phyloP scores from a whole-genome alignment of 2,329 filamentous ascomycete genomes.

The Fusarium redolens region DNA sequence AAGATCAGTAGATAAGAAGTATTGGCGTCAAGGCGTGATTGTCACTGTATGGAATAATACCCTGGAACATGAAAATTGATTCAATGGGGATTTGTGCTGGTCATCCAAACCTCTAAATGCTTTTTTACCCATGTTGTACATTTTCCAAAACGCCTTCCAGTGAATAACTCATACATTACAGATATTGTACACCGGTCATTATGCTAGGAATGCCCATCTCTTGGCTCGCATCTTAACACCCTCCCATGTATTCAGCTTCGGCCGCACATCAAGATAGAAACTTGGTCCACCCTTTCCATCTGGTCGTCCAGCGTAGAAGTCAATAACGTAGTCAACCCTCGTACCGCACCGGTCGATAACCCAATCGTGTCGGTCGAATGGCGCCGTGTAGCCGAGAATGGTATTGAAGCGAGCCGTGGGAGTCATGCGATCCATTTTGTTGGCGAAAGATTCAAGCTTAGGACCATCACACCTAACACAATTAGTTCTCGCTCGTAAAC shows the following conservation, averaged over 20 bases:
- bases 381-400: constrained; percentile 85
- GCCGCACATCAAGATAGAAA: constrained; percentile 75
- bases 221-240: constrained; percentile 73
- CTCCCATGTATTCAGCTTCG: constrained; percentile 76
- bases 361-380: constrained; percentile 98
- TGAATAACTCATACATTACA: constrained; percentile 38
- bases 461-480: constrained; percentile 73
- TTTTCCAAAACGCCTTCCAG: constrained; percentile 41
- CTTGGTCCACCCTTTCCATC: constrained; percentile 58
- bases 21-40: background rate
- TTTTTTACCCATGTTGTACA: constrained; percentile 35
- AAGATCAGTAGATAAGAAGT: constrained; percentile 35
- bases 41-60: constrained; percentile 4
- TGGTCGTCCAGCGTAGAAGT: constrained; percentile 87
- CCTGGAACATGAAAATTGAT: constrained; percentile 2
- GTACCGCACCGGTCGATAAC: constrained; percentile 90
- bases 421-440: constrained; percentile 75
- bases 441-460: constrained; percentile 84
- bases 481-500: background rate
- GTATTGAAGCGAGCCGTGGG: constrained; percentile 87
- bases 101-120: constrained; percentile 9
- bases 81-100: constrained; percentile 39
- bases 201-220: constrained; percentile 63
- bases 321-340: constrained; percentile 93
- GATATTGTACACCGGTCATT: constrained; percentile 14